Conservation (phyloP, 306 rosid genomes). For the Mimosa pudica region DNA sequence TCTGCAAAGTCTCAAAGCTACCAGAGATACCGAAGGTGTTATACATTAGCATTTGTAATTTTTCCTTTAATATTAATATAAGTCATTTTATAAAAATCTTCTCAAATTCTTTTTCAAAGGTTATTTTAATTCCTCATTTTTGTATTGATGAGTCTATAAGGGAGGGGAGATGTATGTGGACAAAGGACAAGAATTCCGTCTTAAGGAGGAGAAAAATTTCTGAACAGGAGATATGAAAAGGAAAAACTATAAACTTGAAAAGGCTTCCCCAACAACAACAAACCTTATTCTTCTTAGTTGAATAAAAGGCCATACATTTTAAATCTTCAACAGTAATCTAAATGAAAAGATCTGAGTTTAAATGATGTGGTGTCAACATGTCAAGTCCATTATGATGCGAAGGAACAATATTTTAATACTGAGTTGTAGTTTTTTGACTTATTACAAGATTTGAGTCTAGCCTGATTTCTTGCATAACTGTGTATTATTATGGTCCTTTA, state of each 20-base stretch:
- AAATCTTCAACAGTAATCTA: neutral
- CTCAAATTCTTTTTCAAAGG: neutral
- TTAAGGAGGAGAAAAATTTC: neutral
- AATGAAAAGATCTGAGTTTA: neutral
- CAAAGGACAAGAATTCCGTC: neutral
- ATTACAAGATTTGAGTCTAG: neutral
- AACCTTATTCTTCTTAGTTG: neutral
- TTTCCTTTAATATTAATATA: neutral
- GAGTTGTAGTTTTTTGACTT: neutral
- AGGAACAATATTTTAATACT: neutral
- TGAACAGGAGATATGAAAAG: neutral
- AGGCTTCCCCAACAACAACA: neutral
- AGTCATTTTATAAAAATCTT: neutral
- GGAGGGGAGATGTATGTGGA: neutral
- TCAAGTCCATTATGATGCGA: neutral
- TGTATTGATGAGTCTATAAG: neutral
- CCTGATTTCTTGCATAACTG: neutral
- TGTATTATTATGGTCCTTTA: neutral
- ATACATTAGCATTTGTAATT: constrained; percentile 7
- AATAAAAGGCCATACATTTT: neutral
- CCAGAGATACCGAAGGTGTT: constrained; percentile 82
- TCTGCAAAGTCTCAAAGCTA: constrained; percentile 70
- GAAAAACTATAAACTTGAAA: neutral
- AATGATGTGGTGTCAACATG: neutral
- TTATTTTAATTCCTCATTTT: neutral